phyloP scores from a whole-genome alignment of 352 stramenopile genomes.

The Aphanomyces invadans region DNA sequence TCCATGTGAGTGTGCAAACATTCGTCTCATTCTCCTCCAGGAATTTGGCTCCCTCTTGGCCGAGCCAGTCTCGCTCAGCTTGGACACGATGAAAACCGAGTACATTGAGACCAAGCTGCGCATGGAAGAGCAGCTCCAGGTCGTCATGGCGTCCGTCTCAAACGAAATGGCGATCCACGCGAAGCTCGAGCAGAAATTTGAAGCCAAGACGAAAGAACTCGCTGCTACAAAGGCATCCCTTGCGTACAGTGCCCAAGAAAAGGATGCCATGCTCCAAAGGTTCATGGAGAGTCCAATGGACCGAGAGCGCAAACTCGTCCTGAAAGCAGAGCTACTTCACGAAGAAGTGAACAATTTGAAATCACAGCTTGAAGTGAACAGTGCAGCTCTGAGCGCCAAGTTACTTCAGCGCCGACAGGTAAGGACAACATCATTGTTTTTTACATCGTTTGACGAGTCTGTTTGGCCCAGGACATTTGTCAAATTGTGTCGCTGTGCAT shows the following conservation, averaged over 20 bases:
- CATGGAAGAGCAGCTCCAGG: slow-evolving; percentile 62
- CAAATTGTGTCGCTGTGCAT: slow-evolving; percentile 66
- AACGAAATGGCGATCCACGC: slow-evolving; percentile 37
- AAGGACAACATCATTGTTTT: slow-evolving; percentile 6
- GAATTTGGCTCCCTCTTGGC: slow-evolving; percentile 71
- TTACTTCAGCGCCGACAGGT: slow-evolving; percentile 59
- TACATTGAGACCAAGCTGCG: slow-evolving; percentile 49
- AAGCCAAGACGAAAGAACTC: slow-evolving; percentile 37
- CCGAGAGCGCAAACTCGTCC: slow-evolving; percentile 3
- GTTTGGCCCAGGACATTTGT: slow-evolving; percentile 79
- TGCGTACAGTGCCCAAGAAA: not conserved
- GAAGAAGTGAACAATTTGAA: slow-evolving; percentile 43
- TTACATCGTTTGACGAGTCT: too few species aligned
- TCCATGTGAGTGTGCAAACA: too few species aligned
- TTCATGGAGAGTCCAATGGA: slow-evolving; percentile 14
- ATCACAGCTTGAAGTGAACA: slow-evolving; percentile 31
- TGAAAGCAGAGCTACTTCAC: slow-evolving; percentile 30
- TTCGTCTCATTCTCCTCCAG: too few species aligned
- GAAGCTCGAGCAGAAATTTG: slow-evolving; percentile 59
- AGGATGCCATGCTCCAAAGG: slow-evolving; percentile 2
- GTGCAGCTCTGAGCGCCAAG: slow-evolving; percentile 35
- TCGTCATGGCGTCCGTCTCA: slow-evolving; percentile 38
- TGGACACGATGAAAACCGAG: slow-evolving; percentile 71
- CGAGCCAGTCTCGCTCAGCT: slow-evolving; percentile 59
- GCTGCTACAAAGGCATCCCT: slow-evolving; percentile 19